Base-by-base conservation (phyloP, 2,329 filamentous ascomycete genomes). In the Chalara sp. region DNA sequence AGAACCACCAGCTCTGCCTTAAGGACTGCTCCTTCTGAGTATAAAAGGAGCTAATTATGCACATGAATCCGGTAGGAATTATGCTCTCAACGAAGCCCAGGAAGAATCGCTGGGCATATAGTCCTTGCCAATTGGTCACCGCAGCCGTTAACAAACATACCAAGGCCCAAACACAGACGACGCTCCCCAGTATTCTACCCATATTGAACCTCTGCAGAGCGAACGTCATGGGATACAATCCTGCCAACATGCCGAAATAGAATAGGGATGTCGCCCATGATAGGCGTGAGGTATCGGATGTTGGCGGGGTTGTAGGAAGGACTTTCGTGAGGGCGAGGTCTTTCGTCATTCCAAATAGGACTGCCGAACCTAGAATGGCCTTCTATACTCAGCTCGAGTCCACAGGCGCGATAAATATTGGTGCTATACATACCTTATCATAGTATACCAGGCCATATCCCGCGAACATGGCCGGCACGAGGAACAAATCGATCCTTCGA, bases 181-280 rank as follows among this genome's bases (percentile, higher is more conserved):
- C 70, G 10, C 61, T 71, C 10, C 84, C 84, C 3, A 90, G 74
- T 1, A 86, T 78, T 44, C 76, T 74, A n/a, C 81, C 78, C 1
- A 81, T 73, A 53, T 80, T 72, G 69, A 88, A 86, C 21, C 79
- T 78, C 65, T 90, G 86, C 1, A 88, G 71, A 0, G 79, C 71
- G 53, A 85, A 87, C 0, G 83, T 84, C 78, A 89, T 81, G 1
- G 86, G 86, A 55, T 88, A 89, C 3, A 87, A 70, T 0, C 86
- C 86, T 0, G 78, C 81, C 2, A 91, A 74, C 84, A 87, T 87
- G 37, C 86, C 86, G 58, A 90, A 89, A 70, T 89, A 90, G 70
- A 90, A 89, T 60, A 89, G 73, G 0, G 84, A 89, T 0, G 85
- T 89, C 2, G 86, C 86, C 86, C 86, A 90, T 57, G 78, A 83